Evolutionary conservation across 768 basidiomycete species (phyloP).

Genomic region (Boletus huronensis): DNA sequence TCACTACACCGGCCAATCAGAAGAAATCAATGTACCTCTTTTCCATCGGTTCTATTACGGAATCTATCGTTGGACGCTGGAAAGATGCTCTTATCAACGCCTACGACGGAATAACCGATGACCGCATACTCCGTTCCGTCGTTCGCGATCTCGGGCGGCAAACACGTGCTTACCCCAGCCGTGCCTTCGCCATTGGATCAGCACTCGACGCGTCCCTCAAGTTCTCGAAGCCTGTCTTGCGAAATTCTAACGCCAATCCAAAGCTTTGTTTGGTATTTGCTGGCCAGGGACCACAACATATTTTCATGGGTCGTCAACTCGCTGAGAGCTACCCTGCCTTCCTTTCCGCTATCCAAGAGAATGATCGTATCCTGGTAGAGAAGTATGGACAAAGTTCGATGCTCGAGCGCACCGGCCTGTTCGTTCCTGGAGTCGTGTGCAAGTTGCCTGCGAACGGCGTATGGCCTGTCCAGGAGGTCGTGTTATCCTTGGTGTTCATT

Average conservation of each 20-base stretch:
- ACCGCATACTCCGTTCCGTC: constrained; percentile 24
- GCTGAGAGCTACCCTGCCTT: constrained; percentile 32
- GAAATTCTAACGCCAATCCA: constrained; percentile 20
- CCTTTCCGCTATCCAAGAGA: constrained; percentile 29
- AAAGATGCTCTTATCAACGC: constrained; percentile 16
- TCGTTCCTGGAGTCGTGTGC: constrained; percentile 27
- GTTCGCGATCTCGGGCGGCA: constrained; percentile 29
- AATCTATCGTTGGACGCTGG: constrained; percentile 25
- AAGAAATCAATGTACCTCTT: constrained; percentile 25
- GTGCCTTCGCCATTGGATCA: constrained; percentile 25
- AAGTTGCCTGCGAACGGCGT: constrained; percentile 22
- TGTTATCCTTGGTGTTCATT: constrained; percentile 33
- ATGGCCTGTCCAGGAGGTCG: constrained; percentile 34
- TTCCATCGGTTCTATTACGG: constrained; percentile 28
- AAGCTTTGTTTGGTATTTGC: constrained; percentile 36
- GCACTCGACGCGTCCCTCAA: constrained; percentile 22
- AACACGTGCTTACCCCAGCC: constrained; percentile 29
- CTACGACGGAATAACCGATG: constrained; percentile 19
- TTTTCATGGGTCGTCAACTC: constrained; percentile 36
- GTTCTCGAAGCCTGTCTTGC: constrained; percentile 30
- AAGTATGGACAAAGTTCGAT: constrained; percentile 30
- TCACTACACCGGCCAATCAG: background rate
- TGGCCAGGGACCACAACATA: constrained; percentile 36
- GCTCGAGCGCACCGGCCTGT: constrained; percentile 33
- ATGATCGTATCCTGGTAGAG: constrained; percentile 32